Evolutionary conservation across 1,284 basidiomycete genomes (phyloP), one percentile per base, ranked within the genome.

Genomic region (Boletus calvinii): DNA sequence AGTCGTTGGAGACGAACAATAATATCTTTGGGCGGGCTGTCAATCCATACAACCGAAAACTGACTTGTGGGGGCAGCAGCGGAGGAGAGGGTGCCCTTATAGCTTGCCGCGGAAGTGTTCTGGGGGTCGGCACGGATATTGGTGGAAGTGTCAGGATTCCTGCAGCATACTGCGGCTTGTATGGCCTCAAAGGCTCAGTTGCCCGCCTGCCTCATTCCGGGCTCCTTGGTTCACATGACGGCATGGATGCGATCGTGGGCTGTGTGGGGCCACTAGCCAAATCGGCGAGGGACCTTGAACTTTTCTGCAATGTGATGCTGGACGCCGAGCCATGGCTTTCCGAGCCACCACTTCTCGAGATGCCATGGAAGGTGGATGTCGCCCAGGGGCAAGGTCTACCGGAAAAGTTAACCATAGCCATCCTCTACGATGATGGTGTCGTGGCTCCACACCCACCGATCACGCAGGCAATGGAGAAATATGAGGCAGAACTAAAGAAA

Each of bases 31-130:
- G 81, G 20, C 70, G 75, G 40, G 78, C 78, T 4, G 46, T 69
- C 13, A 84, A 84, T 61, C 82, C 82, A 11, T 76, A 73, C 64
- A 83, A 84, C 62, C 74, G 74, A 41, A 67, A 68, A 53, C 68
- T 81, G 22, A 76, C 77, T n/a, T 64, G 76, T 2, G 83, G 84
- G n/a, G 83, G 83, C 15, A 80, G 77, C 53, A 79, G 76, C 43
- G 83, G 83, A 42, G 83, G 83, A 34, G 84, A 85, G 61, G 77
- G 79, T 29, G 81, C 83, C 6, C 65, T 86, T 49, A 73, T 85
- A 42, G 77, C 79, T n/a, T 67, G 79, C 49, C 74, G 74, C 26
- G 84, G 83, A n/a, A 77, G 76, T 49, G 72, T 74, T 22, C 56
- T 86, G 36, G 84, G 84, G 2, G 70, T 85, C 32, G 83, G 83